Base-by-base conservation (phyloP, 305 asterid genomes). In the Andrographis paniculata region DNA sequence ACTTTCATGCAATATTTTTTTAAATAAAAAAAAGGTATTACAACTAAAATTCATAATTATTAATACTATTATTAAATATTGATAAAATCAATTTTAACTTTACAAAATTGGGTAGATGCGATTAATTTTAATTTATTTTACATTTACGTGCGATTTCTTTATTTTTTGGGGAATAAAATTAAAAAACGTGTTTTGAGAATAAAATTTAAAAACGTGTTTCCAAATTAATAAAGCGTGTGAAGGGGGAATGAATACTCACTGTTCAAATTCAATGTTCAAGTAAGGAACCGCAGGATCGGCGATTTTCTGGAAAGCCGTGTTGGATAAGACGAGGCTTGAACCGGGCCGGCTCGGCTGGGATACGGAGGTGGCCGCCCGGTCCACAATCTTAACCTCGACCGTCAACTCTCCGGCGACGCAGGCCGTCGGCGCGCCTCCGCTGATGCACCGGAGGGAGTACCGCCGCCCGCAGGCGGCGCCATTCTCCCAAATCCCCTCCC, bases 401-500 rank as follows among this genome's bases (percentile, higher is more conserved):
- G 75, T 59, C 4, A 10, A 6, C 45, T 77, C 62, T 1, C 63
- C 76, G 17, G 55, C 42, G 0, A 52, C 23, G 68, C 96, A 87
- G n/a, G 79, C 46, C 33, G 20, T 33, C 6, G 72, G 72, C 35
- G 27, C 20, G 1, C 37, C 51, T 3, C 76, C 74, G 59, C 80
- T 83, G 41, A 87, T 76, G 64, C 96, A 87, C 54, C 62, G 64
- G 31, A 80, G 77, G 53, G 75, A 12, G 33, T 87, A 87, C 65
- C 72, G 79, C 60, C 96, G 73, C 36, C 96, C 96, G 36, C 94
- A 87, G 0, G 93, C 76, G 3, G 96, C 89, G 1, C 96, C 88
- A 15, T 80, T 73, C 59, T 86, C 96, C 96, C 96, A 86, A 9
- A 86, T 61, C 49, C 82, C 86, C 51, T 82, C 94, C 2, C 96